Evolutionary conservation across 176 grass and related monocot species (phyloP).

Genomic region (Metroxylon sagu): DNA sequence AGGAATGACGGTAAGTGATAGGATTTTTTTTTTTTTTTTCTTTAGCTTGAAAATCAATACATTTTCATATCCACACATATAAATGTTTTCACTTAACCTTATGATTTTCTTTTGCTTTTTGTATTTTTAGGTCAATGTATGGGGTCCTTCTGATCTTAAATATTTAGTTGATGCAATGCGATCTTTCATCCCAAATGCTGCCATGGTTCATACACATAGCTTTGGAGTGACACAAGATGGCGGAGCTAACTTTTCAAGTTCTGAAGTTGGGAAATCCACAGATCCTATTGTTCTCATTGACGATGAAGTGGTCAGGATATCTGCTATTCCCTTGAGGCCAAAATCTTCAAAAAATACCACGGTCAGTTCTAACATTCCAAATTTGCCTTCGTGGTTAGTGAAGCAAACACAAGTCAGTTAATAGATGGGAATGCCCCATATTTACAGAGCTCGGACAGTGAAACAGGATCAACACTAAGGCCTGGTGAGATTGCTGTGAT

Average conservation of each 20-base stretch:
- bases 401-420: not conserved
- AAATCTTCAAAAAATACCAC: conserved; percentile 14
- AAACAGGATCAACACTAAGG: conserved; percentile 35
- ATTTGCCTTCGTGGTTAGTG: not conserved
- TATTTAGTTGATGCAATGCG: conserved; percentile 74
- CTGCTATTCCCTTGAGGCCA: conserved; percentile 73
- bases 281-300: conserved; percentile 63
- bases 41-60: not conserved
- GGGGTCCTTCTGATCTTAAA: conserved; percentile 91
- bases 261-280: conserved; percentile 18
- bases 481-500: conserved; percentile 83
- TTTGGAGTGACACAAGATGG: conserved; percentile 40
- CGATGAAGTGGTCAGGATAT: conserved; percentile 86
- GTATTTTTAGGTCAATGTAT: conserved; percentile 72
- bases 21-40: conserved; percentile 8
- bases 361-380: not conserved
- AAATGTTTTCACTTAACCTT: no score
- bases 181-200: conserved; percentile 85
- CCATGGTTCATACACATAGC: conserved; percentile 94
- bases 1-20: conserved; percentile 78
- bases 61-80: no score
- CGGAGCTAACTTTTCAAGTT: conserved; percentile 21
- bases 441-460: not conserved
- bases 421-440: not conserved
- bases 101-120: conserved; percentile 12